phyloP scores from a whole-genome alignment of 306 rosid species.

The Senna tora region DNA sequence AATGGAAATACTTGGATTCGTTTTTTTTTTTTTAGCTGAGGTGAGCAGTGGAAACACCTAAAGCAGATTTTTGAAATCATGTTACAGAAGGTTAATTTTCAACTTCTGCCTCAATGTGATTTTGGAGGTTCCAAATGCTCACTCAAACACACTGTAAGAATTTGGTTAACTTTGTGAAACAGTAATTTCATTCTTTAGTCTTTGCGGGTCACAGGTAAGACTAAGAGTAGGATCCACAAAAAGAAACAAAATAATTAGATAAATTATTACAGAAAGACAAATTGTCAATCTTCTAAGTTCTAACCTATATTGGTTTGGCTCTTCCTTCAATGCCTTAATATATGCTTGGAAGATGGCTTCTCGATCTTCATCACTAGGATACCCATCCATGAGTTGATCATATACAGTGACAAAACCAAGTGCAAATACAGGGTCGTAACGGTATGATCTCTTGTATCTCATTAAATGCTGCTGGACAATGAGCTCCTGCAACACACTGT shows the following conservation, averaged over 20 bases:
- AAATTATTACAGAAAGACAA: constrained; percentile 26
- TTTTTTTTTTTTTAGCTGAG: too few relatives aligned
- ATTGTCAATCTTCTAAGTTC: constrained; percentile 41
- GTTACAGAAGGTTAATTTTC: constrained; percentile 21
- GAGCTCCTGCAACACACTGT: constrained; percentile 86
- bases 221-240: background rate
- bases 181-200: constrained; percentile 20
- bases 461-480: constrained; percentile 96
- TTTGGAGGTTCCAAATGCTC: constrained; percentile 10
- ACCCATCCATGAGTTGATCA: constrained; percentile 98
- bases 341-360: constrained; percentile 90
- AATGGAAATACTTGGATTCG: constrained; percentile 29
- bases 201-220: background rate
- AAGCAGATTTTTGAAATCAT: constrained; percentile 33
- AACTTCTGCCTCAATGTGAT: constrained; percentile 29
- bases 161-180: background rate
- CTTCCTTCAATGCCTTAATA: constrained; percentile 78
- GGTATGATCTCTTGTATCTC: constrained; percentile 83
- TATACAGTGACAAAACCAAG: constrained; percentile 93
- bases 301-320: constrained; percentile 88
- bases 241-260: constrained; percentile 1
- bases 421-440: constrained; percentile 89
- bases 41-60: background rate
- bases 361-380: constrained; percentile 88
- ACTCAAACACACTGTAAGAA: background rate